Evolutionary conservation across 306 rosid species (phyloP), one percentile per base, ranked within the genome.

Genomic region (Calophaca sinica): DNA sequence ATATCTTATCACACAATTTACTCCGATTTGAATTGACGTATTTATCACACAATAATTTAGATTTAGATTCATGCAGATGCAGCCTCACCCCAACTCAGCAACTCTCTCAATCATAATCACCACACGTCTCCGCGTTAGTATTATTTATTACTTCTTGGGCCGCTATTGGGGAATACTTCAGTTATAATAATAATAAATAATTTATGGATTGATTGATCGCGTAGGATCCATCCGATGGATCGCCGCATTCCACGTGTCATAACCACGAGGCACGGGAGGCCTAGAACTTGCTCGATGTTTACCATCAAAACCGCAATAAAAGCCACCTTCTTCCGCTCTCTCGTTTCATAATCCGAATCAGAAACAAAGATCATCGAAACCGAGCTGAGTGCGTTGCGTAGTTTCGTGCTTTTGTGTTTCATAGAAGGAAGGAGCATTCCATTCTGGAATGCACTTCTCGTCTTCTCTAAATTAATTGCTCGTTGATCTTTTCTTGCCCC

Each of bases 231-330:
- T 38, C 59, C 8, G 9, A n/a, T 9, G 29, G 13, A 5, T 31
- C 26, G 3, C 3, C 1, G 28, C 0, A n/a, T 35, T 58, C 80
- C 85, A 86, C 86, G 86, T 75, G 90, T 78, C 84, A 54, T 1
- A 9, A 84, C 80, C 84, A 9, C 6, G 12, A 46, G 2, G 9
- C 10, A 4, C 31, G 10, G 0, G 72, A 61, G 4, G 8, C 10
- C 6, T 7, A 41, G 29, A 82, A 82, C 52, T 74, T 82, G 82
- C 70, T 85, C 84, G 87, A 84, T 6, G 35, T 51, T 85, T 77
- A 80, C 35, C 84, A 7, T 61, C 7, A 0, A 32, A 41, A 10
- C 3, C 4, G 6, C 14, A 86, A 88, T 88, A 86, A 77, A 88
- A 74, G 0, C 57, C 81, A 5, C 31, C 50, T 3, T 10, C 50